Conservation (phyloP, 2,329 filamentous ascomycete genomes). For the Lojkania enalia region DNA sequence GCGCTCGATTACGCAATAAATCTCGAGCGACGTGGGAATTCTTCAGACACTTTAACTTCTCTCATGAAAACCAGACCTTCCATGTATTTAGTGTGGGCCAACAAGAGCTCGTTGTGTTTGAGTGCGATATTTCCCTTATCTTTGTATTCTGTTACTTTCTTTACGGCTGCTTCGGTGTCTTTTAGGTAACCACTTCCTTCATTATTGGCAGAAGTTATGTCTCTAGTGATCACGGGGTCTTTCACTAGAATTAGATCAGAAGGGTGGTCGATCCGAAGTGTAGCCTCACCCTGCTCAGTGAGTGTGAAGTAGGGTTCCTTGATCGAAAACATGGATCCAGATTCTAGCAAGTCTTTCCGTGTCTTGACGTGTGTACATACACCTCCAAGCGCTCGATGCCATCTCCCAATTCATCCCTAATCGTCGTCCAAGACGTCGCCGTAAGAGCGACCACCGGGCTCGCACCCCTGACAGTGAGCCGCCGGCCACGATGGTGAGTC, state of each 20-base stretch:
- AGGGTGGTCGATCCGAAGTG: slow-evolving; percentile 57
- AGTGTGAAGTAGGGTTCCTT: slow-evolving; percentile 61
- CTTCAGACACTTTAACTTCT: slow-evolving; percentile 14
- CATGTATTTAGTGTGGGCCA: slow-evolving; percentile 40
- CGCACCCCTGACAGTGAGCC: slow-evolving; percentile 39
- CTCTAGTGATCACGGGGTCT: slow-evolving; percentile 31
- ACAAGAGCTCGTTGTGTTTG: slow-evolving; percentile 43
- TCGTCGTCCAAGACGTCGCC: slow-evolving; percentile 38
- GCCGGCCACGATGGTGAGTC: slow-evolving; percentile 46
- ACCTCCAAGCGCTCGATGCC: slow-evolving; percentile 39
- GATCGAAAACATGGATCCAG: slow-evolving; percentile 47
- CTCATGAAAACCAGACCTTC: slow-evolving; percentile 30
- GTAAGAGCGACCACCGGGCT: slow-evolving; percentile 36
- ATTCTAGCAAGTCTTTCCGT: slow-evolving; percentile 41
- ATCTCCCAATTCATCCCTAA: slow-evolving; percentile 42
- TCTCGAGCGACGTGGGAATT: slow-evolving; percentile 35
- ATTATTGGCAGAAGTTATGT: slow-evolving; percentile 20
- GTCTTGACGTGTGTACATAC: slow-evolving; percentile 26
- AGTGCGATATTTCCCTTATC: slow-evolving; percentile 38
- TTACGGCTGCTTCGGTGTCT: slow-evolving; percentile 38
- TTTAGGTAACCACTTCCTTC: slow-evolving; percentile 33
- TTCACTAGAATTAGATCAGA: slow-evolving; percentile 52
- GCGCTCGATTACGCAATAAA: slow-evolving; percentile 39
- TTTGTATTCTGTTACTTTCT: slow-evolving; percentile 35
- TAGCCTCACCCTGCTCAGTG: slow-evolving; percentile 47